Conservation (phyloP, 176 grass and related monocot species). For the Bothriochloa decipiens region DNA sequence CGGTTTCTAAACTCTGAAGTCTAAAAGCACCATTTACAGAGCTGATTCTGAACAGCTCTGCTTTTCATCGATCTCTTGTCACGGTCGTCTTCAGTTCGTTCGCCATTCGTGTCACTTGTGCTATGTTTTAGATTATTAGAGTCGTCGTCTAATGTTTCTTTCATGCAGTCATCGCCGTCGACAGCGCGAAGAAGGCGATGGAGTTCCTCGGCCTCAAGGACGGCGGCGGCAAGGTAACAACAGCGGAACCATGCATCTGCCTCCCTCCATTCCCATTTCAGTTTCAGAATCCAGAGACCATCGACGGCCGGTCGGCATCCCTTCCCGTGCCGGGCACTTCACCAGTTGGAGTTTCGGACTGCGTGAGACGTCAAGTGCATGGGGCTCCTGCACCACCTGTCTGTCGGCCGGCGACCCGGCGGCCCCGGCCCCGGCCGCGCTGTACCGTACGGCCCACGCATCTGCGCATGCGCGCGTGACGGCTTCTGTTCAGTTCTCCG, state of each 20-base stretch:
- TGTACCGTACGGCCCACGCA: slow-evolving; percentile 26
- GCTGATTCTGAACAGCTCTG: background rate
- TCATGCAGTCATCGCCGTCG: slow-evolving; percentile 80
- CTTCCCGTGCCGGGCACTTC: slow-evolving; percentile 10
- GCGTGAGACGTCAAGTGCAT: background rate
- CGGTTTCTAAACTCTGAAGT: no score
- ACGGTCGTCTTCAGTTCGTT: background rate
- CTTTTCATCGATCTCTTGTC: background rate
- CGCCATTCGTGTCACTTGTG: background rate
- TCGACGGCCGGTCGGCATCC: background rate
- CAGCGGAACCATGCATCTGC: background rate
- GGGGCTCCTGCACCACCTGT: slow-evolving; percentile 29
- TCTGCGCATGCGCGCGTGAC: slow-evolving; percentile 33
- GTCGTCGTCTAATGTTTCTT: background rate
- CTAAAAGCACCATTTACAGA: background rate
- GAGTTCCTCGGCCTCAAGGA: slow-evolving; percentile 83
- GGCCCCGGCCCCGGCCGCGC: background rate
- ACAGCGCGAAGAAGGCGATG: slow-evolving; percentile 90
- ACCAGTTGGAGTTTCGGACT: no score
- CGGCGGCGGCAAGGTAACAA: slow-evolving; percentile 43
- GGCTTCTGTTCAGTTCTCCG: slow-evolving; percentile 35
- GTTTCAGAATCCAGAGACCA: background rate
- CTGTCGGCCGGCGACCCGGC: slow-evolving; percentile 31
- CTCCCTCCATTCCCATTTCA: background rate
- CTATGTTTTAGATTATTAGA: no score